Evolutionary conservation across 1,284 basidiomycete species (phyloP).

Genomic region (Hortiboletus rubellus): DNA sequence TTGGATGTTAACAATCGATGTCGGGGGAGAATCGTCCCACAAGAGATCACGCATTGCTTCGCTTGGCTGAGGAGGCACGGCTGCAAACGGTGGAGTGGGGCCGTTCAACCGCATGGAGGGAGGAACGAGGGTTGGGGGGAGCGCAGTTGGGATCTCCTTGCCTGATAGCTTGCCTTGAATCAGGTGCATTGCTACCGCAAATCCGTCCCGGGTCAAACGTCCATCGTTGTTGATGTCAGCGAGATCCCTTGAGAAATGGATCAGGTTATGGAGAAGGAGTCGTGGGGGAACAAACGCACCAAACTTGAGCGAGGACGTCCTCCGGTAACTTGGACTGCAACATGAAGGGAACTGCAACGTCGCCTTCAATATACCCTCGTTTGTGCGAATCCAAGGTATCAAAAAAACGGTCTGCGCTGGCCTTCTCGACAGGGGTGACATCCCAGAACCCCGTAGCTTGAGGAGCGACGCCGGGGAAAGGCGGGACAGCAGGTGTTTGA

Average conservation of each 20-base stretch:
- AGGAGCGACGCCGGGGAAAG: slow-evolving; percentile 30
- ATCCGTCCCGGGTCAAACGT: slow-evolving; percentile 86
- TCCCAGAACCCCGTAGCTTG: slow-evolving; percentile 63
- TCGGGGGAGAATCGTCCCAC: slow-evolving; percentile 67
- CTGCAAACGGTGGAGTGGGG: slow-evolving; percentile 34
- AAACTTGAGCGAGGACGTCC: slow-evolving; percentile 84
- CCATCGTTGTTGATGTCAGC: slow-evolving; percentile 92
- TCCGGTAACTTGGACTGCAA: slow-evolving; percentile 88
- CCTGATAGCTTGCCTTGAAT: slow-evolving; percentile 89
- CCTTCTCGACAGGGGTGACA: slow-evolving; percentile 82
- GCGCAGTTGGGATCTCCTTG: slow-evolving; percentile 71
- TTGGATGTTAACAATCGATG: slow-evolving; percentile 42
- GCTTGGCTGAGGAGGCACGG: slow-evolving; percentile 36
- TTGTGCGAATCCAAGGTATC: slow-evolving; percentile 77
- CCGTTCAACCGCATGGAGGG: slow-evolving; percentile 64
- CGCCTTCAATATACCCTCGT: slow-evolving; percentile 86
- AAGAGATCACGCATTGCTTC: slow-evolving; percentile 46
- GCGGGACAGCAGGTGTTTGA: slow-evolving; percentile 22
- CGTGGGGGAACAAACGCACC: slow-evolving; percentile 53
- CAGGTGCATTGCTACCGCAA: slow-evolving; percentile 95
- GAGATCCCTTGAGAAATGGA: slow-evolving; percentile 71
- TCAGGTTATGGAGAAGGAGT: slow-evolving; percentile 9
- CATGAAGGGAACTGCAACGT: slow-evolving; percentile 96
- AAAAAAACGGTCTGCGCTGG: slow-evolving; percentile 81
- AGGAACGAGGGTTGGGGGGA: slow-evolving; percentile 80